Percentiles rank a stretch among this genome's conserved stretches.
phyloP scores from a whole-genome alignment of 441 rosid genomes.

The Adansonia rubrostipa region DNA sequence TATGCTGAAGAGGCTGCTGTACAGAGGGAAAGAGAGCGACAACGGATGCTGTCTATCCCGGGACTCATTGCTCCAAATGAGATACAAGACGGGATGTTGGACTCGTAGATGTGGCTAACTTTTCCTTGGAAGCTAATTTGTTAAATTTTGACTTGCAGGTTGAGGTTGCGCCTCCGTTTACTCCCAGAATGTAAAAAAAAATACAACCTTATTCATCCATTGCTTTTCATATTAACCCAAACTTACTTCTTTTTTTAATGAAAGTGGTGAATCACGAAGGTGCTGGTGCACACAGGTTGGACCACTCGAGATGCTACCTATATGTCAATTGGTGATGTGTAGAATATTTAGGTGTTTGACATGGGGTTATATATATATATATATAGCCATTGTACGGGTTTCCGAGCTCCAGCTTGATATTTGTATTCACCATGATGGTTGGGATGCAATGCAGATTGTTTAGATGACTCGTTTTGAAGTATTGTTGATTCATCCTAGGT shows the following conservation, averaged over 20 bases:
- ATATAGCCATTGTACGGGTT: slow-evolving; percentile 37
- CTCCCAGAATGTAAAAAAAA: slow-evolving; percentile 28
- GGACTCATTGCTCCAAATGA: slow-evolving; percentile 97
- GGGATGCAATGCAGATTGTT: slow-evolving; percentile 39
- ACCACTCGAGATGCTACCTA: slow-evolving; percentile 31
- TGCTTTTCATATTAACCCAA: slow-evolving; percentile 31
- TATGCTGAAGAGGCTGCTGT: slow-evolving; percentile 96
- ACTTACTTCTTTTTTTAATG: slow-evolving; percentile 18
- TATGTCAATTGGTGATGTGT: slow-evolving; percentile 40
- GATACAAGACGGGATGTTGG: slow-evolving; percentile 97
- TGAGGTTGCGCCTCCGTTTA: slow-evolving; percentile 32
- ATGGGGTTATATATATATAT: slow-evolving; percentile 34
- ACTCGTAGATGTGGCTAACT: slow-evolving; percentile 54
- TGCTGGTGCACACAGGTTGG: slow-evolving; percentile 24
- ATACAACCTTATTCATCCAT: slow-evolving; percentile 34
- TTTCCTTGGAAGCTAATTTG: slow-evolving; percentile 37
- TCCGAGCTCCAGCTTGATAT: slow-evolving; percentile 34
- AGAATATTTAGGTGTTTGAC: slow-evolving; percentile 55
- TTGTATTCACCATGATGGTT: slow-evolving; percentile 33
- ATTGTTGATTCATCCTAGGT: slow-evolving; percentile 34
- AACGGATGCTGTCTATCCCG: slow-evolving; percentile 92
- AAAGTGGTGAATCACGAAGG: slow-evolving; percentile 33
- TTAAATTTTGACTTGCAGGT: slow-evolving; percentile 30
- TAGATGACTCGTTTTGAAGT: slow-evolving; percentile 49
- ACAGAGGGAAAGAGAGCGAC: slow-evolving; percentile 86